Percentiles rank a stretch among this genome's conserved stretches.
Evolutionary conservation across 1,284 basidiomycete species (phyloP).

Genomic region (Rhodotorula mucilaginosa): DNA sequence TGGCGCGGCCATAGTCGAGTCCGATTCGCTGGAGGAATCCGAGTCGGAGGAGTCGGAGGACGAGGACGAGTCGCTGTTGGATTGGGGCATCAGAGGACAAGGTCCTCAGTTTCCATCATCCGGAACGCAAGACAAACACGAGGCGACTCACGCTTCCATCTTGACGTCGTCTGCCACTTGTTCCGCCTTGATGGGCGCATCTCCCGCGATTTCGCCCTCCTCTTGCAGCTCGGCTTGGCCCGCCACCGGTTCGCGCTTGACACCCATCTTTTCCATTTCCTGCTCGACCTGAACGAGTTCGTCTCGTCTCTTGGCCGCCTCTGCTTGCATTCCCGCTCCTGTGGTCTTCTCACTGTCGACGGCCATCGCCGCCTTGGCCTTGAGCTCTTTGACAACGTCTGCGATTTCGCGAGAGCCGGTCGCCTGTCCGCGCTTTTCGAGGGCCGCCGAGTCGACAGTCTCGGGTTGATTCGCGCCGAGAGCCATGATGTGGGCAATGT

Average conservation of each 20-base stretch:
- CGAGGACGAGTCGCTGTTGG: neutral
- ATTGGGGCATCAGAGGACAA: neutral
- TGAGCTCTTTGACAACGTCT: conserved; percentile 23
- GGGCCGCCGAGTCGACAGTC: conserved; percentile 2
- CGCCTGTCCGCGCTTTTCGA: neutral
- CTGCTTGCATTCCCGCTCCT: neutral
- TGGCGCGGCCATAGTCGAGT: neutral
- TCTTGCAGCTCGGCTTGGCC: neutral
- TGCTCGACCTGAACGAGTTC: conserved; percentile 27
- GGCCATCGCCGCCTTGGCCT: neutral
- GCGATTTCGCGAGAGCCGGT: conserved; percentile 15
- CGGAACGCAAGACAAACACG: neutral
- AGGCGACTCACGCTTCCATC: neutral
- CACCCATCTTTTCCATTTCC: conserved; percentile 31
- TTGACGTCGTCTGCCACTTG: conserved; percentile 11
- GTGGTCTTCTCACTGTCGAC: conserved; percentile 15
- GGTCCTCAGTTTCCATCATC: conserved; percentile 5
- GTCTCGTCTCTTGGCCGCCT: neutral
- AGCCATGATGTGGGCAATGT: conserved; percentile 40
- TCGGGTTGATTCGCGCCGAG: conserved; percentile 24
- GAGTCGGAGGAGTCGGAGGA: conserved; percentile 25
- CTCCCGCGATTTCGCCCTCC: neutral
- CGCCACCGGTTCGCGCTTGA: conserved; percentile 5
- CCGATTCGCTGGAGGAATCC: conserved; percentile 23
- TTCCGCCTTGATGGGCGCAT: conserved; percentile 1